Evolutionary conservation across 164 flowering plant species (phyloP).

Genomic region (Nymphaea thermarum): DNA sequence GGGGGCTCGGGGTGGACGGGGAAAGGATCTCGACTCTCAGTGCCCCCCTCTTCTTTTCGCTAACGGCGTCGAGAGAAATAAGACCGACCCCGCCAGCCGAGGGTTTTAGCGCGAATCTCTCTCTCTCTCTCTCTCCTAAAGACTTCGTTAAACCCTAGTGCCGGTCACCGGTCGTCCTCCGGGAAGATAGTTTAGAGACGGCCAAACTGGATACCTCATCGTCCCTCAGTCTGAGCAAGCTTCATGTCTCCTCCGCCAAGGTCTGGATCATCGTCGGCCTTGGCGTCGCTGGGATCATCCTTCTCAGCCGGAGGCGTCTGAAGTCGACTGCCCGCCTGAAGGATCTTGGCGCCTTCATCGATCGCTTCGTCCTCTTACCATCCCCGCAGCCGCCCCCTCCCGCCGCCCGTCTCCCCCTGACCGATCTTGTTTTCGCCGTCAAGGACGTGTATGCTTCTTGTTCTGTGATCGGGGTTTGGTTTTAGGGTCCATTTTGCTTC

Average conservation of each 20-base stretch:
- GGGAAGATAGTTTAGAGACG: not conserved
- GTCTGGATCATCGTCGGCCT: slow-evolving; percentile 74
- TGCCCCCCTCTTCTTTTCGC: not conserved
- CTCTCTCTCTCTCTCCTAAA: slow-evolving; percentile 1
- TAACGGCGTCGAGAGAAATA: not conserved
- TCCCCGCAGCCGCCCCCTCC: slow-evolving; percentile 91
- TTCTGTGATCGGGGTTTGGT: not conserved
- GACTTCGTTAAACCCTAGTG: not conserved
- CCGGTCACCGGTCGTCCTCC: not conserved
- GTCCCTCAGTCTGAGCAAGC: slow-evolving; percentile 10
- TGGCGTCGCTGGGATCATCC: slow-evolving; percentile 52
- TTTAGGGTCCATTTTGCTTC: not conserved
- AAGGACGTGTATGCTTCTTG: slow-evolving; percentile 46
- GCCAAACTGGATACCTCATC: not conserved
- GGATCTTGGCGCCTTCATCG: slow-evolving; percentile 80
- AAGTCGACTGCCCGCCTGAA: slow-evolving; percentile 8
- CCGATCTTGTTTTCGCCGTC: slow-evolving; percentile 71
- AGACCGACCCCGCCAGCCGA: not conserved
- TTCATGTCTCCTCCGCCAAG: slow-evolving; percentile 38
- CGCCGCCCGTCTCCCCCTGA: slow-evolving; percentile 51
- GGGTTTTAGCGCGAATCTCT: not conserved
- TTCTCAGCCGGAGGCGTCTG: slow-evolving; percentile 36
- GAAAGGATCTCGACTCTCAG: too few relatives aligned
- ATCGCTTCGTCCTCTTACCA: slow-evolving; percentile 59
- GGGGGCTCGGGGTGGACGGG: too few relatives aligned